Percentiles rank a stretch among this genome's conserved stretches.
Evolutionary conservation across 148 eudicot species (phyloP).

Genomic region (Hydrangea macrophylla): DNA sequence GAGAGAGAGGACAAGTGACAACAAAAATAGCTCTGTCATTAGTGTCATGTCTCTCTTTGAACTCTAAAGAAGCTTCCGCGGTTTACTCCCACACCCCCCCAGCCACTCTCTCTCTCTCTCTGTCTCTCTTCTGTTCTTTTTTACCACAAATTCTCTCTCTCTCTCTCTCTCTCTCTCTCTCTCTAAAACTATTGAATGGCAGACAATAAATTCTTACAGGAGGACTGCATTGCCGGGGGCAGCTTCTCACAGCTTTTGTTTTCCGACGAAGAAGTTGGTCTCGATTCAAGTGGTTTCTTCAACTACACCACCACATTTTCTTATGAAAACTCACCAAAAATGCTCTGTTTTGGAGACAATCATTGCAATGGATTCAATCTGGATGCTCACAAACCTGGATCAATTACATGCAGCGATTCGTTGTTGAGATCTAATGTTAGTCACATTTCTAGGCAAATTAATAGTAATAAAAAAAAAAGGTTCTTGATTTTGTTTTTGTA

Average conservation of each 20-base stretch:
- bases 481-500: conserved; percentile 2
- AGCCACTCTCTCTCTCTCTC: no score
- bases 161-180: conserved; percentile 13
- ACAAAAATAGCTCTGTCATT: no score
- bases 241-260: conserved; percentile 36
- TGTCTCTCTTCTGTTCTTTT: no score
- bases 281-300: conserved; percentile 21
- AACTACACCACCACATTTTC: conserved; percentile 18
- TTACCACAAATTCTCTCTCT: no score
- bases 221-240: conserved; percentile 21
- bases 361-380: conserved; percentile 10
- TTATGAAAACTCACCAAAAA: conserved; percentile 24
- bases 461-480: neutral
- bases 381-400: conserved; percentile 22
- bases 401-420: conserved; percentile 24
- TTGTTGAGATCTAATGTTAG: conserved; percentile 17
- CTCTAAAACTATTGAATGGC: conserved; percentile 20
- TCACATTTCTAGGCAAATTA: neutral
- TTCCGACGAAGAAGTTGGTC: conserved; percentile 19
- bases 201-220: conserved; percentile 16
- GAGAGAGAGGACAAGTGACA: no score
- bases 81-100: no score
- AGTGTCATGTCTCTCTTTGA: no score
- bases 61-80: no score
- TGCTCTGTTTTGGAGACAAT: conserved; percentile 44